A percentile compares a stretch with the other conserved stretches of the same genome.
These are phyloP conservation scores for Yamagishiella unicocca DNA, from an alignment of 139 green algal species.

Conservation along the genomic window DNA sequence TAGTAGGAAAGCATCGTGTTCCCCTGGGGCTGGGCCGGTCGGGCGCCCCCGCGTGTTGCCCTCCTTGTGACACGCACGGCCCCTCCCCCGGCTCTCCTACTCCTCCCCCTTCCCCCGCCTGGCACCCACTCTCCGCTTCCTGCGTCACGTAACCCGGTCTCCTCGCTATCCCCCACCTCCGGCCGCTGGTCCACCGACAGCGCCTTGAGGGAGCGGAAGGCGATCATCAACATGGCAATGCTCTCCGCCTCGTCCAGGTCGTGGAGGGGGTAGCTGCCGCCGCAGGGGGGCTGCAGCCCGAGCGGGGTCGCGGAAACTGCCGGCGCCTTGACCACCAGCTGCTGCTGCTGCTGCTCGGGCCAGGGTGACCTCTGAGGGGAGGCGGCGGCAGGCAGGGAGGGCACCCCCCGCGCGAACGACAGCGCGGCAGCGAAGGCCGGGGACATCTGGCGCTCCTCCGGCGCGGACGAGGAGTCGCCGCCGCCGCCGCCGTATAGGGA, in stretches of 20 bases:
- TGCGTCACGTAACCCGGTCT: no score
- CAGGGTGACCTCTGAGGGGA: background rate
- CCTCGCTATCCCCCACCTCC: slow-evolving; percentile 65
- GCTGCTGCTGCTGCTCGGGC: background rate
- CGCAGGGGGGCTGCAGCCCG: no score
- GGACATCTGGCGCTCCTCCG: slow-evolving; percentile 7
- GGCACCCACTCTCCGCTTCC: background rate
- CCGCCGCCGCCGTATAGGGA: background rate
- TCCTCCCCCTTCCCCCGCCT: background rate
- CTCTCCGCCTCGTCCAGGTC: slow-evolving; percentile 60
- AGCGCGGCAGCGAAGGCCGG: slow-evolving; percentile 33
- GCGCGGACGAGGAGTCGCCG: background rate
- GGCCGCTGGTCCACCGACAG: slow-evolving; percentile 60
- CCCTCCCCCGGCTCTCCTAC: background rate
- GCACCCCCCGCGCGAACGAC: slow-evolving; percentile 36
- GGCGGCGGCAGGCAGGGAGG: background rate
- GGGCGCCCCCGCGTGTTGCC: no score
- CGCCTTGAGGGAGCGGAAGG: slow-evolving; percentile 55
- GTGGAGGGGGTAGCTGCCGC: background rate
- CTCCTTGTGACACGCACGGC: no score
- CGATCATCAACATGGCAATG: slow-evolving; percentile 63
- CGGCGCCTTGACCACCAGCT: background rate
- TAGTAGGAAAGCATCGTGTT: no score
- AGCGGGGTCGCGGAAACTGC: no score
- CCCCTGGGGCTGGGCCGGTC: no score